A percentile compares a stretch with the other conserved stretches of the same genome.
phyloP scores from a whole-genome alignment of 805 yeast genomes.

The Starmerella roubikii region DNA sequence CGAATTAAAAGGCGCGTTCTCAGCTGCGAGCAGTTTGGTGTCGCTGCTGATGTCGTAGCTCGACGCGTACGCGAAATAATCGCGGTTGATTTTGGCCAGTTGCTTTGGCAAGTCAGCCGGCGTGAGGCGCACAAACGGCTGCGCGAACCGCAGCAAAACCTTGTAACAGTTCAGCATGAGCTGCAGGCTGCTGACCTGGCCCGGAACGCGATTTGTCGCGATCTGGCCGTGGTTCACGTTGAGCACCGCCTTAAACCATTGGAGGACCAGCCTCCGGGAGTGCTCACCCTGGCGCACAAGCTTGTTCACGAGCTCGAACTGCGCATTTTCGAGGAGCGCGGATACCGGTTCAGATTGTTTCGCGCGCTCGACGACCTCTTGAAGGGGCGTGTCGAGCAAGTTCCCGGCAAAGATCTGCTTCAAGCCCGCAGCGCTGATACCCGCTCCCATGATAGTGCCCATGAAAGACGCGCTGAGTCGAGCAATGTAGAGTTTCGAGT shows the following conservation, averaged over 20 bases:
- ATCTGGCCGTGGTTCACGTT: slow-evolving; percentile 76
- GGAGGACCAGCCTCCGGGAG: slow-evolving; percentile 50
- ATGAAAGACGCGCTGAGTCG: slow-evolving; percentile 1
- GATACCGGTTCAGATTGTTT: slow-evolving; percentile 13
- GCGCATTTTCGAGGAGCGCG: slow-evolving; percentile 43
- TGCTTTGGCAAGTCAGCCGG: slow-evolving; percentile 27
- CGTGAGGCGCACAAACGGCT: slow-evolving; percentile 62
- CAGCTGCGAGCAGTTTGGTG: slow-evolving; percentile 67
- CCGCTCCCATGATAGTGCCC: slow-evolving; percentile 2
- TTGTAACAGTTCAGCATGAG: slow-evolving; percentile 65
- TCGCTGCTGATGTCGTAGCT: slow-evolving; percentile 63
- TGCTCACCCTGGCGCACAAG: slow-evolving; percentile 58
- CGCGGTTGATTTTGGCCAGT: slow-evolving; percentile 60
- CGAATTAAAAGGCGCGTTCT: slow-evolving; percentile 39
- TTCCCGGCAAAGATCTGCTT: slow-evolving; percentile 26
- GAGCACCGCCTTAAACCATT: slow-evolving; percentile 59
- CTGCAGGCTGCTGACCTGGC: slow-evolving; percentile 59
- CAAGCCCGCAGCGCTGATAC: slow-evolving; percentile 1
- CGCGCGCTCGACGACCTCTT: slow-evolving; percentile 31
- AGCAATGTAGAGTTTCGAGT: slow-evolving; percentile 4
- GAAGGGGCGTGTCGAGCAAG: slow-evolving; percentile 13
- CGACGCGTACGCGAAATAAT: slow-evolving; percentile 45
- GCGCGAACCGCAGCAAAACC: slow-evolving; percentile 55
- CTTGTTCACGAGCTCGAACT: slow-evolving; percentile 48
- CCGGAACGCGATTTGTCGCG: slow-evolving; percentile 59